Evolutionary conservation across 306 rosid species (phyloP).

Genomic region (Heteromeles arbutifolia): DNA sequence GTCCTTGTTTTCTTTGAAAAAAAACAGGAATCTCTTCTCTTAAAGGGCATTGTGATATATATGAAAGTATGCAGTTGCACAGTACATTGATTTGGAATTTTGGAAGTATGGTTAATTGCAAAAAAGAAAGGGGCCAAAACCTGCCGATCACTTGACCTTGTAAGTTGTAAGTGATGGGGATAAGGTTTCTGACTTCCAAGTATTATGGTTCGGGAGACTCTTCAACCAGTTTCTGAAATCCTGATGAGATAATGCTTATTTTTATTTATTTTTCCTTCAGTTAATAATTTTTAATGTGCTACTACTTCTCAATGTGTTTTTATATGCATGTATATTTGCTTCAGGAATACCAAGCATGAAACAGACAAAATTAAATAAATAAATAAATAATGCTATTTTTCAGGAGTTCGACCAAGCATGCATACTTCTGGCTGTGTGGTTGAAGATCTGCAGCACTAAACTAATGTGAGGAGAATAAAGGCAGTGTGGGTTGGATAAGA

Average conservation of each 20-base stretch:
- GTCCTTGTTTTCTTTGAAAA: no score
- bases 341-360: not conserved
- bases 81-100: not conserved
- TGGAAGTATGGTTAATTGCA: not conserved
- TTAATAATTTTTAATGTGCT: not conserved
- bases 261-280: not conserved
- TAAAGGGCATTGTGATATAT: no score
- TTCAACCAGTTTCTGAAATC: not conserved
- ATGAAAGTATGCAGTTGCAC: no score
- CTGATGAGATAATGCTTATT: not conserved
- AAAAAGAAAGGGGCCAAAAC: not conserved
- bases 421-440: constrained; percentile 8
- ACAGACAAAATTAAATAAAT: not conserved
- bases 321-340: not conserved
- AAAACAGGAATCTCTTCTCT: no score
- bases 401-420: not conserved
- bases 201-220: not conserved
- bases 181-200: constrained; percentile 8
- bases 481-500: constrained; percentile 3
- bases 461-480: constrained; percentile 8
- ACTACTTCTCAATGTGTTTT: not conserved
- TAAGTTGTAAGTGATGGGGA: not conserved
- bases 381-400: not conserved
- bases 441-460: not conserved
- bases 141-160: not conserved